phyloP scores from a whole-genome alignment of 2,329 filamentous ascomycete species.

The Fonsecaea multimorphosa region DNA sequence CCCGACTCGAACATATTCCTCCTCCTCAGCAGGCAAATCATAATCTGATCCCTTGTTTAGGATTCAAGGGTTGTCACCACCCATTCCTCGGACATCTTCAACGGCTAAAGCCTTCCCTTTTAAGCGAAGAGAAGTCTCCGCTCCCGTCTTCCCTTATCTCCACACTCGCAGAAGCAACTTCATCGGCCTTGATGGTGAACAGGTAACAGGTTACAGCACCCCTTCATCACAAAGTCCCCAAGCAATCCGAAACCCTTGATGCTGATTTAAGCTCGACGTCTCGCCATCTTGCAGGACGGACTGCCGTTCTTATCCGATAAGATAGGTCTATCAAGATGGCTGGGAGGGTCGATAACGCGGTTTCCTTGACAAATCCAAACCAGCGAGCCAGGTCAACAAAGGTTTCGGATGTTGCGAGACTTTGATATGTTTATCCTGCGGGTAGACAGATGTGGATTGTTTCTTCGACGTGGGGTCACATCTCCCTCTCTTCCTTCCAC shows the following conservation, averaged over 20 bases:
- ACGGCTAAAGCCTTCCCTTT: neutral
- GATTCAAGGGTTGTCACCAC: slow-evolving; percentile 12
- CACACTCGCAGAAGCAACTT: slow-evolving; percentile 12
- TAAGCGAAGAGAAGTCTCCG: neutral
- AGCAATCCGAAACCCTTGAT: slow-evolving; percentile 2
- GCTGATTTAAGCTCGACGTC: slow-evolving; percentile 21
- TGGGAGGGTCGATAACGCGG: slow-evolving; percentile 13
- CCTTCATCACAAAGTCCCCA: neutral
- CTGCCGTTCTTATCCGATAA: slow-evolving; percentile 19
- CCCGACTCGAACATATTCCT: neutral
- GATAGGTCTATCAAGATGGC: slow-evolving; percentile 14
- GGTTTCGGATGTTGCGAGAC: neutral
- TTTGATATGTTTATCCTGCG: slow-evolving; percentile 5
- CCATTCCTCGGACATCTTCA: slow-evolving; percentile 3
- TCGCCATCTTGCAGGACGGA: slow-evolving; percentile 9
- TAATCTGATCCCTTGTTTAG: neutral
- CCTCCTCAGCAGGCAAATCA: slow-evolving; percentile 5
- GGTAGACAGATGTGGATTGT: slow-evolving; percentile 13
- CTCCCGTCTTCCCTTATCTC: neutral
- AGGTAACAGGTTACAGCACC: no score
- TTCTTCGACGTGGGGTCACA: slow-evolving; percentile 10
- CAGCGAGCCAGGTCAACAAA: slow-evolving; percentile 1
- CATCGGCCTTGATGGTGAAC: neutral
- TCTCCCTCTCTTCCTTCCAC: neutral
- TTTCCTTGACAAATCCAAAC: slow-evolving; percentile 23